A percentile compares a stretch with the other conserved stretches of the same genome.
phyloP scores from a whole-genome alignment of 306 rosid genomes.

The Sicyos baderoa region DNA sequence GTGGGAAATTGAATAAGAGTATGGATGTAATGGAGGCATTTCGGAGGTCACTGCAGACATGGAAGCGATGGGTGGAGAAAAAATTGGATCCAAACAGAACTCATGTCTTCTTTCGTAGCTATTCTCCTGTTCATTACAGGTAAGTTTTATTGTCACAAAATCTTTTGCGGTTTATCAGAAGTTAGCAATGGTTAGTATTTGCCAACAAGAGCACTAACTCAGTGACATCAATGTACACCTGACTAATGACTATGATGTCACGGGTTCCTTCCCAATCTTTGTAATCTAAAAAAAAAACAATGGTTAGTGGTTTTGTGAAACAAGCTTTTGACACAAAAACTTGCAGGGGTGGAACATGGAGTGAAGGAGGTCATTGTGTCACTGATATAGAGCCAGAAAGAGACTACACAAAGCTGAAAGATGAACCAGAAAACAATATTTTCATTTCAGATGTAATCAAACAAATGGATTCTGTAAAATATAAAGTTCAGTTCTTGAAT shows the following conservation, averaged over 20 bases:
- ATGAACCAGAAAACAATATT: constrained; percentile 48
- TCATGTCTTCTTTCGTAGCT: constrained; percentile 68
- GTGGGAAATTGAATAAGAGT: constrained; percentile 39
- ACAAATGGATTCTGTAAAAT: constrained; percentile 48
- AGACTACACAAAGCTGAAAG: constrained; percentile 36
- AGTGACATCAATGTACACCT: too few species aligned
- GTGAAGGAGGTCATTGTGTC: constrained; percentile 59
- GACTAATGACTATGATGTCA: too few species aligned
- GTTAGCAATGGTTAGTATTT: not conserved
- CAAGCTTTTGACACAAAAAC: not conserved
- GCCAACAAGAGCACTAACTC: too few species aligned
- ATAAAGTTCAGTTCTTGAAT: constrained; percentile 59
- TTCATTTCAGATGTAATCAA: constrained; percentile 49
- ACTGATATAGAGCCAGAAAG: constrained; percentile 45
- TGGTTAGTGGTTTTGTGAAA: not conserved
- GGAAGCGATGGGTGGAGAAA: constrained; percentile 61
- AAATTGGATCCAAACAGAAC: constrained; percentile 42
- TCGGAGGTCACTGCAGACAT: constrained; percentile 54
- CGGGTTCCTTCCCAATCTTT: too few species aligned
- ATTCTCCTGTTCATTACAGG: constrained; percentile 77
- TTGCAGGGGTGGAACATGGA: constrained; percentile 67
- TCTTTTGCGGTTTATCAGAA: not conserved
- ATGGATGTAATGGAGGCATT: constrained; percentile 69
- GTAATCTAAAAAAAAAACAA: too few species aligned
- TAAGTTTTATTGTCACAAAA: constrained; percentile 16